Evolutionary conservation across 805 yeast species (phyloP).

Genomic region (Nakazawaea populi): DNA sequence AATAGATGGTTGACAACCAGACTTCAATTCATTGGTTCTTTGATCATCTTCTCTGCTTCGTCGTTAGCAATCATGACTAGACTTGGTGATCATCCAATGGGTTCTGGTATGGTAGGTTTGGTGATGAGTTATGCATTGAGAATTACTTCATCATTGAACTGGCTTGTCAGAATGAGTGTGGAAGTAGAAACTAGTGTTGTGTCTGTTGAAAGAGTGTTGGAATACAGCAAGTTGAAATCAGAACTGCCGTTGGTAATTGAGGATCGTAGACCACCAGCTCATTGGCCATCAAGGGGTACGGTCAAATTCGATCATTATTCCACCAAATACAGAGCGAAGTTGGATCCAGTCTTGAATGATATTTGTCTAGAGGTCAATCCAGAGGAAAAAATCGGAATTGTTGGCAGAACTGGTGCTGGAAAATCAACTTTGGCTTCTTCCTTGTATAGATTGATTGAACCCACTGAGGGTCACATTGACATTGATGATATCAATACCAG

Average conservation of each 20-base stretch:
- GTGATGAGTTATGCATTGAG: slow-evolving; percentile 91
- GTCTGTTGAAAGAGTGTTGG: slow-evolving; percentile 62
- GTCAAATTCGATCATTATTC: slow-evolving; percentile 67
- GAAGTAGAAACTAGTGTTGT: slow-evolving; percentile 98
- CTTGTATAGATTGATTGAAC: slow-evolving; percentile 78
- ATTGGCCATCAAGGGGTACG: slow-evolving; percentile 73
- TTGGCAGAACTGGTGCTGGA: slow-evolving; percentile 97
- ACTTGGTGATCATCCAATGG: slow-evolving; percentile 25
- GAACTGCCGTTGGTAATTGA: slow-evolving; percentile 68
- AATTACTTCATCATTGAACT: slow-evolving; percentile 87
- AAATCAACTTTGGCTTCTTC: slow-evolving; percentile 83
- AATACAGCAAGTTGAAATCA: slow-evolving; percentile 44
- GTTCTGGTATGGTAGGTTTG: slow-evolving; percentile 80
- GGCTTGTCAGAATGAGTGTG: slow-evolving; percentile 98
- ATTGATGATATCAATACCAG: slow-evolving; percentile 70
- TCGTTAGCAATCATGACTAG: slow-evolving; percentile 65
- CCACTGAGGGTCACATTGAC: slow-evolving; percentile 55
- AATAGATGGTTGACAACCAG: slow-evolving; percentile 98
- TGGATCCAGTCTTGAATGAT: slow-evolving; percentile 72
- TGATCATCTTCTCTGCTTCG: slow-evolving; percentile 83
- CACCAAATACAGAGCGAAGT: slow-evolving; percentile 77
- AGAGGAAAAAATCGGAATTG: slow-evolving; percentile 87
- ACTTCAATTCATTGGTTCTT: slow-evolving; percentile 83
- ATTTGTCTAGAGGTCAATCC: slow-evolving; percentile 61
- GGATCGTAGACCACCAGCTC: slow-evolving; percentile 47